phyloP scores from a whole-genome alignment of 2,329 filamentous ascomycete species.

The Scytalidium lignicola region DNA sequence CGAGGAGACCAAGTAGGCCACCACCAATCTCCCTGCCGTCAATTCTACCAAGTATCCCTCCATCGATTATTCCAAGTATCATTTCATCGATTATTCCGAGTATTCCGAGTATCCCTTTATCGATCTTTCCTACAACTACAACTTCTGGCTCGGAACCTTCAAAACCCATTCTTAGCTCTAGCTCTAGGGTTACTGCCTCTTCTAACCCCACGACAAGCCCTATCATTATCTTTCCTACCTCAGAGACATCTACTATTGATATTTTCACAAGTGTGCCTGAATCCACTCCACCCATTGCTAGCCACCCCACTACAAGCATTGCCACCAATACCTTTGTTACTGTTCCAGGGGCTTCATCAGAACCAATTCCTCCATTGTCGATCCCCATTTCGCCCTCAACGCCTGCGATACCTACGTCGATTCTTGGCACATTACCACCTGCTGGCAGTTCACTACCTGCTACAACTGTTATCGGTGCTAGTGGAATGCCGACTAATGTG shows the following conservation, averaged over 20 bases:
- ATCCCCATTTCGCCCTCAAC: too few species aligned
- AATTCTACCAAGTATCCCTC: slow-evolving; percentile 1
- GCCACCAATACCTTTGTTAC: neutral
- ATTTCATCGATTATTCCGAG: slow-evolving; percentile 6
- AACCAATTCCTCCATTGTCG: too few species aligned
- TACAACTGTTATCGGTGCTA: neutral
- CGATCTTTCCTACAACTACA: slow-evolving; percentile 6
- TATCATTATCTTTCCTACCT: too few species aligned
- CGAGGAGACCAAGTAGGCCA: neutral
- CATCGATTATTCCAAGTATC: slow-evolving; percentile 5
- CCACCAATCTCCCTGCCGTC: neutral
- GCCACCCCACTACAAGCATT: neutral
- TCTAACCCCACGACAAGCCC: too few species aligned
- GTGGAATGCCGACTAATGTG: too few species aligned
- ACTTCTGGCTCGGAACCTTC: too few species aligned
- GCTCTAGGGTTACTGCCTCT: too few species aligned
- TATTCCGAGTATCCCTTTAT: slow-evolving; percentile 3
- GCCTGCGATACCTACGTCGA: too few species aligned
- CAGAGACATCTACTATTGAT: too few species aligned
- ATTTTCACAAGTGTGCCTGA: too few species aligned
- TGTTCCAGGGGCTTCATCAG: neutral
- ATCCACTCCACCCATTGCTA: neutral
- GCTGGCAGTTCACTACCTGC: neutral
- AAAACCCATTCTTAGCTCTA: neutral
- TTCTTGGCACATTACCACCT: neutral